These are phyloP conservation scores for Chalara sp. DNA, from an alignment of 2,329 filamentous ascomycete species.

Conservation along the genomic window DNA sequence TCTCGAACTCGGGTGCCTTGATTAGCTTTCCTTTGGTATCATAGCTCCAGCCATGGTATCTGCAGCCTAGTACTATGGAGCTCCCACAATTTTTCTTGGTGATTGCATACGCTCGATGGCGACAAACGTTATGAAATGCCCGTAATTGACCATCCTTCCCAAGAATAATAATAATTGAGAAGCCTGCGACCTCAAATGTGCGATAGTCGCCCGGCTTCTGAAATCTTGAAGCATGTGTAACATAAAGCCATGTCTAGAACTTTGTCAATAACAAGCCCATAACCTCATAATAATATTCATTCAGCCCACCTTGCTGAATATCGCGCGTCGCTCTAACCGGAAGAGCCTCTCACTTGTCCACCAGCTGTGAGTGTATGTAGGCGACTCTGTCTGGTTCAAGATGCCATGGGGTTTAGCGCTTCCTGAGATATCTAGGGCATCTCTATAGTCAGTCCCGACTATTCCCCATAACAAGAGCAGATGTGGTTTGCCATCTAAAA, in stretches of 20 bases:
- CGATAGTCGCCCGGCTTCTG: slow-evolving; percentile 24
- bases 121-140: slow-evolving; percentile 25
- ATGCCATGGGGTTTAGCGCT: not conserved
- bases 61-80: slow-evolving; percentile 21
- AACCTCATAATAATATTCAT: not conserved
- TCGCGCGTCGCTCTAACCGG: slow-evolving; percentile 19
- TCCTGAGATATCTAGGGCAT: too few species aligned
- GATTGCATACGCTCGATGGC: slow-evolving; percentile 24
- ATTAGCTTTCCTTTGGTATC: slow-evolving; percentile 21
- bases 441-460: too few species aligned
- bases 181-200: slow-evolving; percentile 20
- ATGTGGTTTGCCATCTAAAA: too few species aligned
- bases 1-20: slow-evolving; percentile 25
- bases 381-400: not conserved
- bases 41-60: slow-evolving; percentile 26
- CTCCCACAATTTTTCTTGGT: slow-evolving; percentile 23
- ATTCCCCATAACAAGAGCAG: too few species aligned
- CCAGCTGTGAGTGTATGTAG: slow-evolving; percentile 7
- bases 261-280: not conserved
- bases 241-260: slow-evolving; percentile 20
- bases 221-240: slow-evolving; percentile 19
- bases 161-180: slow-evolving; percentile 22
- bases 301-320: slow-evolving; percentile 22
- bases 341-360: slow-evolving; percentile 19
- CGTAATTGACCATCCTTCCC: slow-evolving; percentile 21